Percentiles rank a stretch among this genome's conserved stretches.
Evolutionary conservation across 768 basidiomycete genomes (phyloP).

Genomic region (Dioszegia aurantiaca): DNA sequence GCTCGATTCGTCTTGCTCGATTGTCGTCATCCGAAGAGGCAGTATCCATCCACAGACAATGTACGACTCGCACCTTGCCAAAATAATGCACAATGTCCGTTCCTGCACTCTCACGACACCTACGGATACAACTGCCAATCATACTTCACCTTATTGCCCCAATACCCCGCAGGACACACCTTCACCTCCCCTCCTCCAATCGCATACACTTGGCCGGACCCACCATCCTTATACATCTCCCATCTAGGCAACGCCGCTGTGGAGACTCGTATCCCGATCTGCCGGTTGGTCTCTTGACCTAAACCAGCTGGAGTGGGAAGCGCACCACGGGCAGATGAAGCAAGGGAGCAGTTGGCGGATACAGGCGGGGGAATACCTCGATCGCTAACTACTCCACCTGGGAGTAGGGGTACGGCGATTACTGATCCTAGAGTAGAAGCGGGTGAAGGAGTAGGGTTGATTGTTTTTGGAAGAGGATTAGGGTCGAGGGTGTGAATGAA

Average conservation of each 20-base stretch:
- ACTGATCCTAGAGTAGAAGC: background rate
- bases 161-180: slow-evolving; percentile 28
- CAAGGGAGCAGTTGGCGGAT: background rate
- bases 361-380: background rate
- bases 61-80: background rate
- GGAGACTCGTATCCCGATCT: too few species aligned
- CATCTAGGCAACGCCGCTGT: slow-evolving; percentile 10
- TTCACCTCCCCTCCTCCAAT: slow-evolving; percentile 22
- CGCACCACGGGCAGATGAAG: too few species aligned
- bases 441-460: background rate
- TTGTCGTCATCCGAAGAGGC: too few species aligned
- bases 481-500: slow-evolving; percentile 41
- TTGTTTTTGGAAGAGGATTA: slow-evolving; percentile 24
- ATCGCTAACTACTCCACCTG: slow-evolving; percentile 2
- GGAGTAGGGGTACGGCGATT: slow-evolving; percentile 6
- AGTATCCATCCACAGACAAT: background rate
- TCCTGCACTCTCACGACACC: background rate
- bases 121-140: slow-evolving; percentile 46
- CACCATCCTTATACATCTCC: background rate
- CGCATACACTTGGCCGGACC: slow-evolving; percentile 16
- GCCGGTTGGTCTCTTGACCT: too few species aligned
- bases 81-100: background rate
- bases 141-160: slow-evolving; percentile 31
- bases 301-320: too few species aligned
- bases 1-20: too few species aligned